phyloP scores from a whole-genome alignment of 805 yeast species.

The Myxozyma nipponensis region DNA sequence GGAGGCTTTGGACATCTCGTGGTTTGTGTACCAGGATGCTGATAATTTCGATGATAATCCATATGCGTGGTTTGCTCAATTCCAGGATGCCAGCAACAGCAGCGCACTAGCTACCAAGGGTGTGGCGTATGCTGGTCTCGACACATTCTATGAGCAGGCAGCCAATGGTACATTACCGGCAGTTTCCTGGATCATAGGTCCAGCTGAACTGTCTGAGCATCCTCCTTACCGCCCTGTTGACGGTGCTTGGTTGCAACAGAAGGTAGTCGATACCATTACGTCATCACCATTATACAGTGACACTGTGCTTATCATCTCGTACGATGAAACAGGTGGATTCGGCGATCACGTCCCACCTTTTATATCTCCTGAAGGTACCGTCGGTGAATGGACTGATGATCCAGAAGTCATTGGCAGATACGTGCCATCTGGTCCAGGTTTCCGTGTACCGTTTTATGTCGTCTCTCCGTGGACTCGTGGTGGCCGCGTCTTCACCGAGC shows the following conservation, averaged over 20 bases:
- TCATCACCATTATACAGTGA: conserved; percentile 26
- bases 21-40: conserved; percentile 29
- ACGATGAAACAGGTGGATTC: conserved; percentile 34
- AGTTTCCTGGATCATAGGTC: conserved; percentile 30
- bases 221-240: conserved; percentile 29
- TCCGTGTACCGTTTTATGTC: conserved; percentile 29
- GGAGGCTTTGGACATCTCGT: conserved; percentile 22
- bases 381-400: conserved; percentile 30
- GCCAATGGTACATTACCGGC: conserved; percentile 31
- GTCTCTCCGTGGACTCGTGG: conserved; percentile 34
- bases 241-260: conserved; percentile 30
- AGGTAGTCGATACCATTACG: conserved; percentile 27
- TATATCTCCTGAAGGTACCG: conserved; percentile 30
- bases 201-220: conserved; percentile 30
- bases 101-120: conserved; percentile 28
- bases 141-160: conserved; percentile 25
- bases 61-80: conserved; percentile 26
- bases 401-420: conserved; percentile 13
- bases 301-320: conserved; percentile 30
- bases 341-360: conserved; percentile 33
- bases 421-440: conserved; percentile 31
- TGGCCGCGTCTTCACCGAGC: conserved; percentile 30
- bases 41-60: conserved; percentile 29
- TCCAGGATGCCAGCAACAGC: conserved; percentile 11
- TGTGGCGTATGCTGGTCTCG: conserved; percentile 25